Evolutionary conservation across 2,329 filamentous ascomycete genomes (phyloP).

Genomic region (Claviceps quebecensis): DNA sequence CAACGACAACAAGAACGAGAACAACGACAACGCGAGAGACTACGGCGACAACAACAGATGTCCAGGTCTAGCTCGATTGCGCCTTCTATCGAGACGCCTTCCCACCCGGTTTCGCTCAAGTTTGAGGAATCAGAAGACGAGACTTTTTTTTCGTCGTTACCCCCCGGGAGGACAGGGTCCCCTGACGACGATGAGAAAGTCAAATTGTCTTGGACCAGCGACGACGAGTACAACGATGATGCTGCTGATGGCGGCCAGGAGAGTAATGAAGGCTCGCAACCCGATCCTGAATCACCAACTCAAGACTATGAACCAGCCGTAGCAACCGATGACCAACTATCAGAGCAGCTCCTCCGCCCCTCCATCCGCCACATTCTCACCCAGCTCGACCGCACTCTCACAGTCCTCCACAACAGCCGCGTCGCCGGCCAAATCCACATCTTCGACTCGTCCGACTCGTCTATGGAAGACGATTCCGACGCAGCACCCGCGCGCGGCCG

Average conservation of each 20-base stretch:
- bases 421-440: conserved; percentile 29
- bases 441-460: conserved; percentile 26
- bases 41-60: not conserved
- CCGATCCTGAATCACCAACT: not conserved
- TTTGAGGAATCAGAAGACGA: not conserved
- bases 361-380: conserved; percentile 55
- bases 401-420: conserved; percentile 54
- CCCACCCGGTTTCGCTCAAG: not conserved
- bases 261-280: not conserved
- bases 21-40: not conserved
- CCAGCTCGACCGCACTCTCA: conserved; percentile 55
- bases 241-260: conserved; percentile 1
- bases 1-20: not conserved
- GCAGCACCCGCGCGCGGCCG: conserved; percentile 7
- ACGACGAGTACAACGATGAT: not conserved
- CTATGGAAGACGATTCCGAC: conserved; percentile 19
- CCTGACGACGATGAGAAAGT: not conserved
- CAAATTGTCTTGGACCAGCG: not conserved
- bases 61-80: not conserved
- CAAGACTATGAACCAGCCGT: conserved; percentile 35
- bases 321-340: conserved; percentile 57
- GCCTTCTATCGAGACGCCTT: conserved; percentile 6
- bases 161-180: conserved; percentile 3
- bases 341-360: conserved; percentile 50
- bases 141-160: conserved; percentile 5